Evolutionary conservation across 805 yeast species (phyloP), one percentile per base, ranked within the genome.

Genomic region (Starmerella vaccinii): DNA sequence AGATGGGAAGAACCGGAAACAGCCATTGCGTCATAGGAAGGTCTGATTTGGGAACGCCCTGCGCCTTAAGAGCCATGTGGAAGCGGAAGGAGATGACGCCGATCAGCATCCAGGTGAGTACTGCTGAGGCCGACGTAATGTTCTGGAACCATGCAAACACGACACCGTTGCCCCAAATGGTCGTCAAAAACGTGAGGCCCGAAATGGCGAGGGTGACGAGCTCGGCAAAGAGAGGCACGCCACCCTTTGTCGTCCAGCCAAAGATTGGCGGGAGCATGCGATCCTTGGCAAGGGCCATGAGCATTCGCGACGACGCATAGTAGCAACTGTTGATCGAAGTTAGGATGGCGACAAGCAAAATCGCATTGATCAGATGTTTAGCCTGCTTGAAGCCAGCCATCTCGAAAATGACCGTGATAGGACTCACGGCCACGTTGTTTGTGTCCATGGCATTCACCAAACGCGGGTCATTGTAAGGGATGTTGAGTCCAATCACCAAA

Each of bases 61-160:
- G 84, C 1, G 69, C 77, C 43, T 62, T 62, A 67, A 80, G 66
- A 2, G 82, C 85, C 34, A 65, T 62, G 70, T 84, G 74, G 65
- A 81, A 78, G 59, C 84, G 67, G 50, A 77, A 64, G 57, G 79
- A 80, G 46, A 77, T 69, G 49, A 76, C 47, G 58, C 79, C 77
- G 54, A 81, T 80, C 21, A 76, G 64, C 46, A 72, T 63, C 83
- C 84, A 81, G 1, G 84, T 78, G 58, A 81, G 75, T 35, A 80
- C 64, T 30, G 82, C 78, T 24, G 81, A 75, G 35, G 82, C 65
- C 35, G 84, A 82, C 35, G 80, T 74, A 49, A 81, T 69, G 37
- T 84, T 76, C 58, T 78, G 65, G 57, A 81, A 68, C 86, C 86
- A 81, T 49, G 75, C 71, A 67, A 80, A 81, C 15, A 78, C 82